Percentiles rank a stretch among this genome's conserved stretches.
Conservation (phyloP, 2,329 filamentous ascomycete genomes). For the Ustulina deusta region DNA sequence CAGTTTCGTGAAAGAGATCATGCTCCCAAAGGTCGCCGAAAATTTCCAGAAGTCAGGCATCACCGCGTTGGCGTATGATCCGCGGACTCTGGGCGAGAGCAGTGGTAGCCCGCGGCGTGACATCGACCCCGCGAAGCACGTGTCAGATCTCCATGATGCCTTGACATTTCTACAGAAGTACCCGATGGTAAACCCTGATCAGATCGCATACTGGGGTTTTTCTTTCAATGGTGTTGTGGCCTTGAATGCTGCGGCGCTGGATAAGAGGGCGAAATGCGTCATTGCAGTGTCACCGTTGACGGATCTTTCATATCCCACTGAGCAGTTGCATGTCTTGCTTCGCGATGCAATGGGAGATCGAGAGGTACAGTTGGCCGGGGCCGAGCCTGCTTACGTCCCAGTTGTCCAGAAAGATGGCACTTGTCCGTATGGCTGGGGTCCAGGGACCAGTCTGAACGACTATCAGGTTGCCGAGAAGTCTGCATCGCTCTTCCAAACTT, state of each 20-base stretch:
- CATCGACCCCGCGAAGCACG: conserved; percentile 19
- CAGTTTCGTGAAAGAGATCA: neutral
- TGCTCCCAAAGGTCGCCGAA: conserved; percentile 1
- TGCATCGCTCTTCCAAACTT: neutral
- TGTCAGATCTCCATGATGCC: conserved; percentile 15
- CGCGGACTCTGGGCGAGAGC: neutral
- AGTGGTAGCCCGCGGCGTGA: conserved; percentile 11
- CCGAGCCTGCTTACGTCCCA: neutral
- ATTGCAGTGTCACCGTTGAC: conserved; percentile 4
- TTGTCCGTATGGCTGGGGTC: neutral
- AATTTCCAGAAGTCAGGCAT: conserved; percentile 17
- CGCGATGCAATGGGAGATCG: neutral
- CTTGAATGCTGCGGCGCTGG: neutral
- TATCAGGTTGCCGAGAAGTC: neutral
- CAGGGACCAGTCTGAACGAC: neutral
- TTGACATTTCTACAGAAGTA: conserved; percentile 10
- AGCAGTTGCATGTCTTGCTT: neutral
- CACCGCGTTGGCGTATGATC: conserved; percentile 18
- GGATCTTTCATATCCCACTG: neutral
- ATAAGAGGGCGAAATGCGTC: neutral
- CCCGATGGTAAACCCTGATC: neutral
- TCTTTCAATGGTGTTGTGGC: conserved; percentile 5
- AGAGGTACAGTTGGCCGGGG: neutral
- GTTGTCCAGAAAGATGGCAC: neutral
- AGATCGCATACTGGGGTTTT: conserved; percentile 16